Evolutionary conservation across 78 protist species (phyloP), one percentile per base, ranked within the genome.

Genomic region (Guillardia theta): DNA sequence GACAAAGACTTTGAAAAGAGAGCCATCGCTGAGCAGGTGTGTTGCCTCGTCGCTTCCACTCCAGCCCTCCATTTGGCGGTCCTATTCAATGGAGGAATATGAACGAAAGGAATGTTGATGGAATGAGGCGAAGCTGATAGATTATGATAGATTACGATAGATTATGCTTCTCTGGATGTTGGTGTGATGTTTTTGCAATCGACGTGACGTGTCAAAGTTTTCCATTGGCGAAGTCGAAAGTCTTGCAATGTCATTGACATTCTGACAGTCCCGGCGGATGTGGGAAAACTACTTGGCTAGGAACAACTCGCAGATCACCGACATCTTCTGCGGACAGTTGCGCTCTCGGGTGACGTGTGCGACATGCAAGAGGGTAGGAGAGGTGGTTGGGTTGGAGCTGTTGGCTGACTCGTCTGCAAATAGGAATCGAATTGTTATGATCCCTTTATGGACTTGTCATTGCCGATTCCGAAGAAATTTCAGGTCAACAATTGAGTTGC

Each of bases 261-360:
- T 24, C 27, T 36, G 6, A 43, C 83, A 70, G 83, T 12, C 83
- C 46, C 41, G 6, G 83, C 83, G 83, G 10, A 70, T 70, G 83
- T 70, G 83, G 83, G 83, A 70, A 36, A 70, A 70, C 41, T 70
- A 36, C 83, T 24, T 70, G 83, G 83, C 83, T 36, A 36, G 83
- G 27, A 70, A 70, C 83, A 43, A 70, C 83, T 70, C 83, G 9
- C 22, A 9, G 21, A 43, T 24, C 41, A 24, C 83, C 0, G 46
- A 24, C 83, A 22, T 70, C 83, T 70, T 70, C 83, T 70, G 83
- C 83, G 33, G 83, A 36, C 83, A 70, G 83, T 43, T 70, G 83
- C 83, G 22, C 83, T 70, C 83, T 22, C 36, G 83, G 27, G 83
- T 70, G 45, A 12, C 46, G 83, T 70, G 83, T 24, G 0, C 39